Evolutionary conservation across 2,329 filamentous ascomycete species (phyloP), one percentile per base, ranked within the genome.

Genomic region (Fusarium sp.): DNA sequence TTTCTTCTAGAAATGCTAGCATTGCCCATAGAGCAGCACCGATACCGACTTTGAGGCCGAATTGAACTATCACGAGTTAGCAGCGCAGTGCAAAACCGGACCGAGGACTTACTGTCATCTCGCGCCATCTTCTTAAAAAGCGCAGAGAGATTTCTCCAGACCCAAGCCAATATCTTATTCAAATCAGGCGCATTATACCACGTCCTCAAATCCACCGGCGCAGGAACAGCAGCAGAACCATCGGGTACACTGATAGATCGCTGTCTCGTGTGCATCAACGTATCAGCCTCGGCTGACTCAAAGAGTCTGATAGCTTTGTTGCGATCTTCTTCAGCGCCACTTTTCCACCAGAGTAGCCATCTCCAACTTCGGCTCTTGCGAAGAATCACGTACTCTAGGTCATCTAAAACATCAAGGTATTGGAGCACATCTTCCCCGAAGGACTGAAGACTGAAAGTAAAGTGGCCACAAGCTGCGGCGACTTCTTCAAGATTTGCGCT

Each of bases 391-490:
- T 92, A 87, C 76, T 97, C 94, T 17, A 98, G 81, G 33, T 97
- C 93, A 75, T 98, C 94, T 5, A 99, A 81, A 1, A 96, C 90
- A 45, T 93, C 90, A 15, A 99, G 81, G 73, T 97, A 95, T 7
- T 88, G 88, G 64, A 93, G 89, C 81, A 97, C 92, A 74, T 98
- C 94, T 77, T 97, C 93, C 0, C 94, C 95, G 75, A 98, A 95
- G 65, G 96, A 92, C 64, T 96, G 89, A 10, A 99, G 84, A 41
- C 93, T 96, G 78, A 96, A 97, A 75, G 93, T 95, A 77, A 98
- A 99, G 80, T 98, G 95, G 0, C 96, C 95, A 76, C 96, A 99
- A 38, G 95, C 97, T 13, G 96, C 95, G 23, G 95, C 94, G 5
- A 98, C 94, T 80, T 99, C 96, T 79, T 99, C 96, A 92, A 12